These are phyloP conservation scores for Aspergillus jensenii DNA, from an alignment of 2,329 filamentous ascomycete species.

Conservation along the genomic window DNA sequence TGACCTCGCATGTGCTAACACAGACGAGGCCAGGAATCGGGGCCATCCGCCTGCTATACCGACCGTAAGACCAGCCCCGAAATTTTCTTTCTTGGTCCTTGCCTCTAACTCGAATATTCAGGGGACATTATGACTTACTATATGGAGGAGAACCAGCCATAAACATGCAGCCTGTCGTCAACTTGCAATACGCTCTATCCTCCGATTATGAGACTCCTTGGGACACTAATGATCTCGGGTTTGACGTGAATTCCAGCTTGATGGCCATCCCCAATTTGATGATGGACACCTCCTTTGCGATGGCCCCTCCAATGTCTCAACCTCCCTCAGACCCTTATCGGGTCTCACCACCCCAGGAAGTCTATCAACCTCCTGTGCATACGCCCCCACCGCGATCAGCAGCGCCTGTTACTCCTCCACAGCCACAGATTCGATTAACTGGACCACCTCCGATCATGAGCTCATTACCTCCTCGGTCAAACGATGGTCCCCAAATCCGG, in stretches of 20 bases:
- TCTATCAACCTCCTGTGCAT: constrained; percentile 34
- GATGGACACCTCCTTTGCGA: constrained; percentile 35
- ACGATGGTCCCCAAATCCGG: constrained; percentile 42
- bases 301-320: constrained; percentile 30
- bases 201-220: constrained; percentile 36
- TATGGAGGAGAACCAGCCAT: constrained; percentile 62
- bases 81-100: not conserved
- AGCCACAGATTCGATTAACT: constrained; percentile 25
- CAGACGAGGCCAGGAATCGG: constrained; percentile 48
- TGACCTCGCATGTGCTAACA: constrained; percentile 54
- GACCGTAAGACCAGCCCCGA: constrained; percentile 53
- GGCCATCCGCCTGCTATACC: constrained; percentile 67
- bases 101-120: constrained; percentile 33
- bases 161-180: constrained; percentile 41
- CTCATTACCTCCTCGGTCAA: constrained; percentile 32
- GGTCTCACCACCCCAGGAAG: constrained; percentile 34
- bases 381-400: constrained; percentile 25
- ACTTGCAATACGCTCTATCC: constrained; percentile 42
- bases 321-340: constrained; percentile 30
- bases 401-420: constrained; percentile 29
- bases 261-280: constrained; percentile 44
- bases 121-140: constrained; percentile 90
- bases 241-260: constrained; percentile 40
- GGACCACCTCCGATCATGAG: constrained; percentile 34
- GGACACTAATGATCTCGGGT: constrained; percentile 38